A percentile compares a stretch with the other conserved stretches of the same genome.
Evolutionary conservation across 352 stramenopile species (phyloP).

Genomic region (Phytophthora nicotianae): DNA sequence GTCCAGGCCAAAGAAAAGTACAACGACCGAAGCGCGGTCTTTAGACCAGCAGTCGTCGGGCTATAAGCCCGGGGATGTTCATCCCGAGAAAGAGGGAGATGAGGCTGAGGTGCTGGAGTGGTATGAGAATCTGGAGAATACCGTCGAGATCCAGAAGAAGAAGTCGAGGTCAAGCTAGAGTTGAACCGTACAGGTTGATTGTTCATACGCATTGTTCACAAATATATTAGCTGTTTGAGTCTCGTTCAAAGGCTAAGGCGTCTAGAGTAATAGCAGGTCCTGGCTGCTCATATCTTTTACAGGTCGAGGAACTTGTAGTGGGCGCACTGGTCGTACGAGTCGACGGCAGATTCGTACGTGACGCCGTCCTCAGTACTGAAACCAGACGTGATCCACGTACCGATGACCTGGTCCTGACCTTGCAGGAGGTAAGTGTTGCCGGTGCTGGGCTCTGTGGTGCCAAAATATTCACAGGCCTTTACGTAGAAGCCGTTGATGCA

Average conservation of each 20-base stretch:
- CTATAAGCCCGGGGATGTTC: slow-evolving; percentile 40
- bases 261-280: not conserved
- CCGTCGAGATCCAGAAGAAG: slow-evolving; percentile 27
- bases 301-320: slow-evolving; percentile 50
- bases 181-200: not conserved
- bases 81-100: slow-evolving; percentile 26
- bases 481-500: slow-evolving; percentile 74
- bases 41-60: slow-evolving; percentile 6
- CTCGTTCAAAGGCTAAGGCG: slow-evolving; percentile 5
- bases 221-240: slow-evolving; percentile 22
- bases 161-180: slow-evolving; percentile 1
- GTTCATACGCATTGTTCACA: not conserved
- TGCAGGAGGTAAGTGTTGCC: slow-evolving; percentile 66
- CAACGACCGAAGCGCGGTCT: slow-evolving; percentile 14
- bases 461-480: slow-evolving; percentile 61
- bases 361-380: slow-evolving; percentile 65
- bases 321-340: slow-evolving; percentile 36
- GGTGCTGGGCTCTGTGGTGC: slow-evolving; percentile 36
- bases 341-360: slow-evolving; percentile 53
- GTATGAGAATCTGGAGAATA: slow-evolving; percentile 38
- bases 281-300: slow-evolving; percentile 13
- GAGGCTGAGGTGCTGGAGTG: slow-evolving; percentile 22
- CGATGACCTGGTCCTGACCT: slow-evolving; percentile 64
- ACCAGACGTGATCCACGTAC: slow-evolving; percentile 70
- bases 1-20: slow-evolving; percentile 8